Evolutionary conservation across 164 flowering plant species (phyloP).

Genomic region (Liriodendron chinense): DNA sequence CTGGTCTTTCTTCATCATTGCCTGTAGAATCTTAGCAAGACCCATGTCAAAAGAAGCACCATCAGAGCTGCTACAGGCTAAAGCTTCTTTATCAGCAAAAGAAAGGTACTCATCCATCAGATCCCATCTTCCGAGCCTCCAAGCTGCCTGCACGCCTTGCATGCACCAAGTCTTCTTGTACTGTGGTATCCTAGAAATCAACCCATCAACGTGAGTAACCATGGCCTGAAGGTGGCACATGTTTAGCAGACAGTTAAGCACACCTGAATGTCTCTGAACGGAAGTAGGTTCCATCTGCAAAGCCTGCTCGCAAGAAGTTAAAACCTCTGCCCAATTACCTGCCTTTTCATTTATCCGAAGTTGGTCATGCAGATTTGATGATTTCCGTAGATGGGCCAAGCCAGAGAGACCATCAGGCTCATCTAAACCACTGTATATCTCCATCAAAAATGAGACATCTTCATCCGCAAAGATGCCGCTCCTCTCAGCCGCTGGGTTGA

Average conservation of each 20-base stretch:
- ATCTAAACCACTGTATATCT: conserved; percentile 89
- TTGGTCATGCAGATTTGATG: conserved; percentile 79
- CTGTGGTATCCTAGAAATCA: conserved; percentile 79
- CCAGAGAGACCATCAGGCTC: conserved; percentile 99
- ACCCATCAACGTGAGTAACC: conserved; percentile 95
- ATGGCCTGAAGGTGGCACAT: conserved; percentile 98
- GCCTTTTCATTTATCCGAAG: conserved; percentile 79
- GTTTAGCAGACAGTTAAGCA: conserved; percentile 84
- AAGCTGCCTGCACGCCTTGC: conserved; percentile 99
- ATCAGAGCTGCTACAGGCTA: conserved; percentile 75
- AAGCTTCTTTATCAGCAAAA: conserved; percentile 86
- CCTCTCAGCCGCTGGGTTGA: conserved; percentile 92
- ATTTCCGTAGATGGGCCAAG: conserved; percentile 74
- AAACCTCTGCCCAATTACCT: conserved; percentile 97
- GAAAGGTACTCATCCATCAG: conserved; percentile 88
- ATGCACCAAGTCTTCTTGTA: conserved; percentile 96
- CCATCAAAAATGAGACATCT: conserved; percentile 88
- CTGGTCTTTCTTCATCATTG: conserved; percentile 90
- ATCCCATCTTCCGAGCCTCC: conserved; percentile 99
- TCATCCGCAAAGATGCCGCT: conserved; percentile 89
- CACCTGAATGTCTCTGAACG: conserved; percentile 93
- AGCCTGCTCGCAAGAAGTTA: conserved; percentile 92
- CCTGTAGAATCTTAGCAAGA: conserved; percentile 91
- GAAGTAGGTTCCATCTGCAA: conserved; percentile 89
- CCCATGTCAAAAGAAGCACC: conserved; percentile 90